These are phyloP conservation scores for Neurospora sp. DNA, from an alignment of 495 filamentous ascomycete species.

Conservation along the genomic window DNA sequence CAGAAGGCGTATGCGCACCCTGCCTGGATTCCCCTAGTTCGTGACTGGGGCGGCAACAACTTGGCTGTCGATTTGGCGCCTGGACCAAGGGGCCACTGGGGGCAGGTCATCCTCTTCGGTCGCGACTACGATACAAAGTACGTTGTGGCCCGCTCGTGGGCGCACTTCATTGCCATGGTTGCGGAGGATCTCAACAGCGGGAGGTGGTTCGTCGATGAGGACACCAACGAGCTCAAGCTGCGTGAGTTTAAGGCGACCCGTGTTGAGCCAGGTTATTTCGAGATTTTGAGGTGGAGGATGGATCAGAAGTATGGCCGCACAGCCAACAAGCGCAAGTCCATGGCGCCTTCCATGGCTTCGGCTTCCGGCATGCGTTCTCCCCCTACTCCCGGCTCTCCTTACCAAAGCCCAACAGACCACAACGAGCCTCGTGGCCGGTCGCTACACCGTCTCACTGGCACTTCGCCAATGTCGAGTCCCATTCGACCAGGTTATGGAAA, in stretches of 20 bases:
- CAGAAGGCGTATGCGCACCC: slow-evolving; percentile 93
- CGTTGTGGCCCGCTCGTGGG: slow-evolving; percentile 89
- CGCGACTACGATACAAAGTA: slow-evolving; percentile 99
- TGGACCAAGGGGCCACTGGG: slow-evolving; percentile 84
- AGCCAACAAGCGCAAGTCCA: slow-evolving; percentile 35
- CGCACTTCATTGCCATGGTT: slow-evolving; percentile 71
- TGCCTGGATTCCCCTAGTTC: slow-evolving; percentile 89
- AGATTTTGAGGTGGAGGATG: slow-evolving; percentile 86
- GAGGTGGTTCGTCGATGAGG: slow-evolving; percentile 84
- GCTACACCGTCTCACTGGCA: slow-evolving; percentile 42
- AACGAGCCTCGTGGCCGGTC: slow-evolving; percentile 38
- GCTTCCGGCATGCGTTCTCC: slow-evolving; percentile 35
- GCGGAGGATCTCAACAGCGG: slow-evolving; percentile 84
- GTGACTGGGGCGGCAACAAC: slow-evolving; percentile 98
- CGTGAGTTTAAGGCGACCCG: slow-evolving; percentile 78
- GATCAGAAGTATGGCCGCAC: slow-evolving; percentile 86
- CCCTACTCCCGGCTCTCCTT: slow-evolving; percentile 21
- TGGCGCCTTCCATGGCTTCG: slow-evolving; percentile 25
- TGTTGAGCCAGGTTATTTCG: slow-evolving; percentile 89
- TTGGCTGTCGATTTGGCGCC: slow-evolving; percentile 90
- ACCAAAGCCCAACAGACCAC: slow-evolving; percentile 37
- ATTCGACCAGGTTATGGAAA: slow-evolving; percentile 41
- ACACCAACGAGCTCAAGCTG: slow-evolving; percentile 81
- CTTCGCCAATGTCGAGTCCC: slow-evolving; percentile 44
- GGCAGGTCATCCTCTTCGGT: slow-evolving; percentile 92